Evolutionary conservation across 805 yeast species (phyloP), one percentile per base, ranked within the genome.

Genomic region (Hanseniaspora valbyensis): DNA sequence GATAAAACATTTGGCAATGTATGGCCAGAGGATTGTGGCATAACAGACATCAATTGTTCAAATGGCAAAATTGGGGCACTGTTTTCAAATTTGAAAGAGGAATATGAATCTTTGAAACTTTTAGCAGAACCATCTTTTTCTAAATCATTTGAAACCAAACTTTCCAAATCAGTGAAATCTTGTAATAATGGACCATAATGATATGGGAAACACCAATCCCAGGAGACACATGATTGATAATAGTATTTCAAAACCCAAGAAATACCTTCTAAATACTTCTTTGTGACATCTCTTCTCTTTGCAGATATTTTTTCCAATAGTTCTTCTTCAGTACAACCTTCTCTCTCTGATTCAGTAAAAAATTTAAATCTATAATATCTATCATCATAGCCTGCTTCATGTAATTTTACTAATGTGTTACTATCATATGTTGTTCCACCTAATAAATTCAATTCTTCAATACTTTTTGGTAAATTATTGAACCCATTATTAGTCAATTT

Each of bases 111-210:
- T 9, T 29, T n/a, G 3, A 24, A 8, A 14, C 29, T 30, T 28
- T 28, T 36, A 2, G 18, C 18, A 13, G 26, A 14, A 18, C 16
- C 3, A 3, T 29, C 42, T 16, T 13, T 12, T 3, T 26, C 39
- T 8, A 30, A 6, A 25, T 49, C 39, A 8, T 39, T 32, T 19
- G 37, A 36, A 48, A 48, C 42, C 8, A 80, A 61, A 7, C 71
- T 75, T 21, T 65, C 59, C 21, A 76, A 57, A 22, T 78, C 76
- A 2, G 65, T 70, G 59, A 92, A 84, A 64, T 92, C 99, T 5
- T 81, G 75, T 0, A 96, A 97, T 72, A 92, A 89, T 21, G 99
- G 99, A 0, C 98, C 97, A 68, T 92, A 94, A 62, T 92, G 97
- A 63, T 81, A 90, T 0, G 97, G 98, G 59, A 82, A 92, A 65